Base-by-base conservation (phyloP, 305 asterid genomes). In the Fraxinus angustifolia region DNA sequence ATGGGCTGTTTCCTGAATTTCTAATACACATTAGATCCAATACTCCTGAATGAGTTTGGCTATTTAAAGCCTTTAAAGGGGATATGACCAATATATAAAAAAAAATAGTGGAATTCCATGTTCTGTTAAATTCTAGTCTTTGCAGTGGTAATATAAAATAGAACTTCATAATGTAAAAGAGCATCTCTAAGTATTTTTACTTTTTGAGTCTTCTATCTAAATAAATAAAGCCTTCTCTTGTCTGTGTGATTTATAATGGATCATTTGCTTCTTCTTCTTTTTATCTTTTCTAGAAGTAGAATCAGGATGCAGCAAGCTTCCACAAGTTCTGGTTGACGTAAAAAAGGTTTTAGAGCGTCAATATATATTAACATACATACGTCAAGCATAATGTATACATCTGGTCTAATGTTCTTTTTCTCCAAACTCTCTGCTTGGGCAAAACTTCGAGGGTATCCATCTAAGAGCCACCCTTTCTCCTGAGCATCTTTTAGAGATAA, bases 401-500 rank as follows among this genome's bases (percentile, higher is more conserved):
- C 98, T 40, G 98, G 98, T 78, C 92, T 87, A 67, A 93, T 89
- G 65, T 91, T 90, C 90, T 88, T 88, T 84, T 90, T 91, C 85
- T 92, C 97, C 88, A 95, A 89, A 87, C 95, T 91, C 87, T 92
- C 90, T 80, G 98, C 98, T 89, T 95, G 98, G 78, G 92, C 90
- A 85, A 87, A 60, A 83, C 91, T 92, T 84, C 98, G 89, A 12
- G 98, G 98, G 87, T 86, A 95, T 79, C 98, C 98, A 89, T 95
- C 98, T 78, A 95, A 90, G 83, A 93, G 97, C 98, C 98, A 95
- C 42, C 98, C 98, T 81, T 91, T 93, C 90, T 93, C 97, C 89
- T 91, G 91, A 78, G 92, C 97, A 87, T 95, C 98, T 83, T 89
- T 83, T 76, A 83, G 86, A 28, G 97, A 90, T 79, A 95, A 83